Evolutionary conservation across 2,329 filamentous ascomycete genomes (phyloP), one percentile per base, ranked within the genome.

Genomic region (Rhynchosporium agropyri): DNA sequence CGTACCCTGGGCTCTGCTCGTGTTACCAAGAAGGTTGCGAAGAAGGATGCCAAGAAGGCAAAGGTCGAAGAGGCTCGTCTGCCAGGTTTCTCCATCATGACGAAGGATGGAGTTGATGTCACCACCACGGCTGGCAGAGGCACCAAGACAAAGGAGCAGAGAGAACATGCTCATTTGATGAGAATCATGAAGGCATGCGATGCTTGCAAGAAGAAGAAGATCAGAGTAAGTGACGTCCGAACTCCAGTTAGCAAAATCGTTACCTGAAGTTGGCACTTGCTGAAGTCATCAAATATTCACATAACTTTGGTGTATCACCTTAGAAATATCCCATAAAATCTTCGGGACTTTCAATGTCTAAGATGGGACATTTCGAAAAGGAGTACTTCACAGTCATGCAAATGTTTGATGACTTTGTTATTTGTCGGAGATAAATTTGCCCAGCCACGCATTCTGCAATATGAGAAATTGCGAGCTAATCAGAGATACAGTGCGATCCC

Each of bases 121-220:
- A 89, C 86, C 50, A 84, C 86, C 74, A 80, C 82, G 61, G 83
- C 84, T 13, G 85, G 84, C 15, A 80, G 85, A 45, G 84, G 85
- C 40, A 84, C 81, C 74, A 88, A 88, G 77, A 86, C 86, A 58
- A 86, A 86, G 79, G 85, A 88, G 77, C 85, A 88, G 77, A 81
- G 86, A 40, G 85, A 88, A 59, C 86, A 88, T 71, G 86, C 86
- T 5, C 85, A 87, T 68, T 76, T 88, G 53, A 88, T 89, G 83
- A 79, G 86, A 64, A 85, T 86, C 71, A 84, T 88, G 73, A 87
- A 87, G 77, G 86, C 86, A n/a, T 89, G 86, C 72, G 83, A 86
- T 49, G 77, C 79, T 64, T 89, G 86, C 77, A 78, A 80, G 64
- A 79, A 78, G 73, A 88, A 87, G 80, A 89, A 89, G 81, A 79